phyloP scores from a whole-genome alignment of 345 rosid species.

The Sisymbrium irio region DNA sequence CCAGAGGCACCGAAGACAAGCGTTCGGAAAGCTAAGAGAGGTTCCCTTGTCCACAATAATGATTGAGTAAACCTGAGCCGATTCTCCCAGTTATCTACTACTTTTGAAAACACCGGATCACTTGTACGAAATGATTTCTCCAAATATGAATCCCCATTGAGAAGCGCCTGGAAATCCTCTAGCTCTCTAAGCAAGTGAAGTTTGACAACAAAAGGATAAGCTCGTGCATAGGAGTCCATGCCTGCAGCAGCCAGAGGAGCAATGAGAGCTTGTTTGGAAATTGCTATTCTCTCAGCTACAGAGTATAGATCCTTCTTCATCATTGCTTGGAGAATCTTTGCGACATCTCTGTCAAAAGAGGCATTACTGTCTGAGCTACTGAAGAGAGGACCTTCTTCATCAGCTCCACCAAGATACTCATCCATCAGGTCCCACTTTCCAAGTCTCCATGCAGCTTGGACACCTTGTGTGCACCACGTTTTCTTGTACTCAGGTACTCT shows the following conservation, averaged over 20 bases:
- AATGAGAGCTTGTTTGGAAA: constrained; percentile 87
- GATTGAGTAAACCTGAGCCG: constrained; percentile 88
- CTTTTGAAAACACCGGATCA: constrained; percentile 57
- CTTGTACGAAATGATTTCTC: constrained; percentile 60
- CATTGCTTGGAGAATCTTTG: constrained; percentile 89
- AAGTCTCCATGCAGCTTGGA: constrained; percentile 99
- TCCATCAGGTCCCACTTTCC: constrained; percentile 97
- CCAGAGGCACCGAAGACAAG: constrained; percentile 77
- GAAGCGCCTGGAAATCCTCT: constrained; percentile 77
- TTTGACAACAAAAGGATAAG: constrained; percentile 88
- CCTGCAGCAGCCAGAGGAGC: constrained; percentile 99
- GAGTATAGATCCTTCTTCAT: constrained; percentile 82
- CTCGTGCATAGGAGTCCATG: constrained; percentile 92
- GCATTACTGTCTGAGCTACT: constrained; percentile 97
- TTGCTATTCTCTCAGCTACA: constrained; percentile 75
- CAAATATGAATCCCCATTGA: constrained; percentile 74
- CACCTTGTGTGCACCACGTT: constrained; percentile 99
- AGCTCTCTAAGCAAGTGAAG: constrained; percentile 86
- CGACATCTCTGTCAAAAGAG: constrained; percentile 93
- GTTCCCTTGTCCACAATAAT: constrained; percentile 95
- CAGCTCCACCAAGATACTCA: constrained; percentile 88
- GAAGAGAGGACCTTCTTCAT: constrained; percentile 73
- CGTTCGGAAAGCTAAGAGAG: constrained; percentile 87
- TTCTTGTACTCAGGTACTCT: constrained; percentile 85
- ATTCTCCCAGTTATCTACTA: constrained; percentile 79